Base-by-base conservation (phyloP, 441 rosid species). In the Aleurites moluccanus region DNA sequence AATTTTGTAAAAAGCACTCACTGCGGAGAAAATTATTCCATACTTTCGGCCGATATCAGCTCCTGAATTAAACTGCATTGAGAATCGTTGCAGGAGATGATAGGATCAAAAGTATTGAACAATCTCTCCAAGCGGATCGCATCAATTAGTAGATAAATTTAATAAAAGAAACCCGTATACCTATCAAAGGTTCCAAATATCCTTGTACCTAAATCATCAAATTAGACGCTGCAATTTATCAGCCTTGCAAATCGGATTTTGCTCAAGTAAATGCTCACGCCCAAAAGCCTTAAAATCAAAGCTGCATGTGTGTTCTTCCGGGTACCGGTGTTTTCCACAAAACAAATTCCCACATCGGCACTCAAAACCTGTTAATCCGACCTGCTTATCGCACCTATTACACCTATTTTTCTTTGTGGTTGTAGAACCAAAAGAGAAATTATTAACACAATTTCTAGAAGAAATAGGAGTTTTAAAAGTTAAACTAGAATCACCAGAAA, bases 321-420 rank as follows among this genome's bases (percentile, higher is more conserved):
- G 78, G 69, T 88, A 76, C 0, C 88, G 81, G 25, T 88, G 94
- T 0, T 59, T 50, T 14, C 80, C 85, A 2, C 90, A 85, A 66
- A 83, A 82, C 60, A 78, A 1, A 18, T 61, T 40, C 3, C 86
- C 87, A 23, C 90, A 84, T 20, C 82, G 77, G 63, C 88, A 86
- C 18, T 59, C n/a, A 74, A 88, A 90, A 23, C 92, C 90, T 11
- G 74, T 38, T 35, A 84, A 21, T 0, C 92, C 85, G 11, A 87
- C 80, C 75, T 74, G 84, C 80, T 72, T 88, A 30, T 73, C 69
- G 77, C 92, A 85, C 4, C 44, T 23, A 4, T 38, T 42, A 59
- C 89, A 85, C 57, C 79, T 74, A 5, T 11, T 30, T 16, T 59
- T 73, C 40, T 65, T 59, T 1, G 6, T 0, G 0, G 57, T 66